Percentiles rank a stretch among this genome's conserved stretches.
Conservation (phyloP, 1,139 yeast genomes). For the Geotrichum aggregatum region DNA sequence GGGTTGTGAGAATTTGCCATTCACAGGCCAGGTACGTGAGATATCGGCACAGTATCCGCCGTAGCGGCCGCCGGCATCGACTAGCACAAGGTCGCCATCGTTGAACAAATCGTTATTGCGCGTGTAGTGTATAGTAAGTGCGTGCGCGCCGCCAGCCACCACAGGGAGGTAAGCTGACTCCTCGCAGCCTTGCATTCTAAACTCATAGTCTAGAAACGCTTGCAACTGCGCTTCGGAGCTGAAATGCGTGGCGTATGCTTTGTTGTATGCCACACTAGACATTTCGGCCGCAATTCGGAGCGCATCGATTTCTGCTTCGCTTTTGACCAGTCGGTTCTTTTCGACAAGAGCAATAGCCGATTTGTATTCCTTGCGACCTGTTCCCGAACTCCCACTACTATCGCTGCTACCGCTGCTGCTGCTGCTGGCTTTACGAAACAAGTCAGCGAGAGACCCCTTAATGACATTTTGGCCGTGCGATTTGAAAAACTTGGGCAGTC, state of each 20-base stretch:
- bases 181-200: slow-evolving; percentile 83
- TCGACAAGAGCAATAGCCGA: slow-evolving; percentile 43
- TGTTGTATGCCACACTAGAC: slow-evolving; percentile 77
- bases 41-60: slow-evolving; percentile 97
- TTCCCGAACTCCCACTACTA: no score
- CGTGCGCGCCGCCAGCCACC: slow-evolving; percentile 87
- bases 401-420: no score
- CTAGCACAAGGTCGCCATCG: slow-evolving; percentile 76
- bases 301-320: slow-evolving; percentile 66
- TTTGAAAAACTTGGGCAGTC: slow-evolving; percentile 25
- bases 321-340: slow-evolving; percentile 62
- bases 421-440: slow-evolving; percentile 14
- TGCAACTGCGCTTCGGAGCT: slow-evolving; percentile 71
- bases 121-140: slow-evolving; percentile 85
- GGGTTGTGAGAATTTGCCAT: slow-evolving; percentile 63
- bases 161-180: slow-evolving; percentile 91
- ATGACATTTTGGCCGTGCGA: slow-evolving; percentile 21
- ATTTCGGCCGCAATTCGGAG: slow-evolving; percentile 81
- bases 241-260: slow-evolving; percentile 62
- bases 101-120: slow-evolving; percentile 76
- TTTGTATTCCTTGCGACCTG: slow-evolving; percentile 16
- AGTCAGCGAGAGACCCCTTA: slow-evolving; percentile 16
- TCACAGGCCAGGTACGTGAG: slow-evolving; percentile 93
- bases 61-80: slow-evolving; percentile 90
- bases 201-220: slow-evolving; percentile 77